These are phyloP conservation scores for Trematosphaeria pertusa DNA, from an alignment of 2,329 filamentous ascomycete species.

Conservation along the genomic window DNA sequence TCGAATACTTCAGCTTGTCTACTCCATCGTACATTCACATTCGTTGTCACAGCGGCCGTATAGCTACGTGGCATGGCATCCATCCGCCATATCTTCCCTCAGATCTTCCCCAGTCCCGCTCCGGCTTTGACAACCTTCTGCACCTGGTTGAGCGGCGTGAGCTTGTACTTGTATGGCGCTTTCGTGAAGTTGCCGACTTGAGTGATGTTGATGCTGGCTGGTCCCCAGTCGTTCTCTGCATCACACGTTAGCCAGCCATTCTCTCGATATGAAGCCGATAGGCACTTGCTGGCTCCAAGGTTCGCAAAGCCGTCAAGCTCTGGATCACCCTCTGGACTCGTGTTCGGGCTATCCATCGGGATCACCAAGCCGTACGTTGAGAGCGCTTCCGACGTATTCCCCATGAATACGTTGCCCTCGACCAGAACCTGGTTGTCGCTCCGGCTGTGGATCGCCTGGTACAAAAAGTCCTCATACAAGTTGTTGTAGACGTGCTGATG, in stretches of 20 bases:
- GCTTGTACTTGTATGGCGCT: conserved; percentile 58
- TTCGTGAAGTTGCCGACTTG: conserved; percentile 58
- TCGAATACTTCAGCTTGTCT: too few species aligned
- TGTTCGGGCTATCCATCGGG: conserved; percentile 63
- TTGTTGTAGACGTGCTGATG: conserved; percentile 69
- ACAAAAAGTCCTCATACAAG: conserved; percentile 47
- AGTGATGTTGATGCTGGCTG: conserved; percentile 60
- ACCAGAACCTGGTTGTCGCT: conserved; percentile 55
- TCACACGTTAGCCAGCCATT: conserved; percentile 4
- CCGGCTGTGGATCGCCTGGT: conserved; percentile 53
- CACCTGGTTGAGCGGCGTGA: conserved; percentile 56
- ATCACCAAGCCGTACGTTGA: conserved; percentile 63
- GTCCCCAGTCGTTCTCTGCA: conserved; percentile 58
- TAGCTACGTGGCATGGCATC: not conserved
- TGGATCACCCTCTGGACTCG: conserved; percentile 59
- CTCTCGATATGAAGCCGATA: not conserved
- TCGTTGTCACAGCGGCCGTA: too few species aligned
- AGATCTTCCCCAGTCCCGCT: conserved; percentile 55
- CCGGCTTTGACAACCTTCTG: conserved; percentile 52
- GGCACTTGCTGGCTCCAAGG: conserved; percentile 57
- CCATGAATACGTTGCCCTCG: conserved; percentile 57
- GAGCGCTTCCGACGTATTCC: conserved; percentile 57
- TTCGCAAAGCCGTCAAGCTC: conserved; percentile 64
- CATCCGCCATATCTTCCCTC: conserved; percentile 1
- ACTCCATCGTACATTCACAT: too few species aligned